A percentile compares a stretch with the other conserved stretches of the same genome.
Conservation (phyloP, 805 yeast genomes). For the Kodamaea restingae region DNA sequence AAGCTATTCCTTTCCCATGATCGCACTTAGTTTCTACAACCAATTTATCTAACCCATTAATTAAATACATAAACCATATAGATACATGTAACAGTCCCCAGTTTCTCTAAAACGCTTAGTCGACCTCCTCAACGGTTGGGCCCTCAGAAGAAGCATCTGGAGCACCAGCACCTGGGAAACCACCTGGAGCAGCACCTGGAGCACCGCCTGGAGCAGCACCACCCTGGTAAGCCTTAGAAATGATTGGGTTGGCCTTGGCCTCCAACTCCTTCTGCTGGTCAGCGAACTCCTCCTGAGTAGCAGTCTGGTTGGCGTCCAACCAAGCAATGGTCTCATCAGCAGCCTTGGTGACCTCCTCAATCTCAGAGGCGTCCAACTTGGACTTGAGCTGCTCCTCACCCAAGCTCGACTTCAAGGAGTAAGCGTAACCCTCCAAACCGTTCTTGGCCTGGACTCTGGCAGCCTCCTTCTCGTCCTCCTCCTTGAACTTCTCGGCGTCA, state of each 20-base stretch:
- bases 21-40: too few species aligned
- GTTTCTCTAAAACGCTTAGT: constrained; percentile 21
- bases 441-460: constrained; percentile 90
- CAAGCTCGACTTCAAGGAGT: constrained; percentile 82
- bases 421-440: constrained; percentile 91
- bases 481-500: constrained; percentile 97
- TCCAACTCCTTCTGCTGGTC: constrained; percentile 96
- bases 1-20: too few species aligned
- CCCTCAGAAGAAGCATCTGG: constrained; percentile 39
- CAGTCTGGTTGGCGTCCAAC: constrained; percentile 93
- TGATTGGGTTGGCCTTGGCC: constrained; percentile 91
- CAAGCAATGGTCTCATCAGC: constrained; percentile 83
- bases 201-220: constrained; percentile 76
- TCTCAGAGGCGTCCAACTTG: constrained; percentile 56
- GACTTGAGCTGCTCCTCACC: constrained; percentile 41
- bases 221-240: constrained; percentile 94
- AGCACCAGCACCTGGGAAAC: constrained; percentile 35
- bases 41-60: constrained; percentile 7
- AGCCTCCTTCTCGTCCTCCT: constrained; percentile 94
- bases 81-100: constrained; percentile 1
- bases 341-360: constrained; percentile 68
- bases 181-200: constrained; percentile 62
- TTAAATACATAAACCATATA: constrained; percentile 7
- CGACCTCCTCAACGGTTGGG: constrained; percentile 54
- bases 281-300: constrained; percentile 84